Percentiles rank a stretch among this genome's conserved stretches.
Evolutionary conservation across 2,329 filamentous ascomycete species (phyloP).

Genomic region (Beauveria brongniartii): DNA sequence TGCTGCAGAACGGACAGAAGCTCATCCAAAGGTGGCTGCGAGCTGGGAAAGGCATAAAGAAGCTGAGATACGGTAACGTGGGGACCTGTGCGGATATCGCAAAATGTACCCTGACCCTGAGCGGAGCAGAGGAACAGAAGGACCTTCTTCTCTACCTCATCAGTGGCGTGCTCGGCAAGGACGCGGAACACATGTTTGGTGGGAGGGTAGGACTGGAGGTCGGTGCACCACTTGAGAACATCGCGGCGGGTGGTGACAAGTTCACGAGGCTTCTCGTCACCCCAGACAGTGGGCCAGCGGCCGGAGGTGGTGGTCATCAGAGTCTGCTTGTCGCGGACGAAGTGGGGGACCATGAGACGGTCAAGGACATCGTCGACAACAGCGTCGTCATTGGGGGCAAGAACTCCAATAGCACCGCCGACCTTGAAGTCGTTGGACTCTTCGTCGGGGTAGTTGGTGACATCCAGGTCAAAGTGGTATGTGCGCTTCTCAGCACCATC

Average conservation of each 20-base stretch:
- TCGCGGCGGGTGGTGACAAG: constrained; percentile 86
- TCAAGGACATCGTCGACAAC: constrained; percentile 81
- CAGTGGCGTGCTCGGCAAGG: constrained; percentile 74
- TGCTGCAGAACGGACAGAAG: constrained; percentile 74
- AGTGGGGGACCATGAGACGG: constrained; percentile 69
- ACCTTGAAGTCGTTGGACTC: constrained; percentile 88
- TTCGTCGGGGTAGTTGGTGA: constrained; percentile 87
- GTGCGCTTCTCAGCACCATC: constrained; percentile 91
- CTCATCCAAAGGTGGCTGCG: constrained; percentile 76
- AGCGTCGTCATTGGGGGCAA: constrained; percentile 71
- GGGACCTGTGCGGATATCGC: constrained; percentile 84
- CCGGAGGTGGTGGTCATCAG: constrained; percentile 70
- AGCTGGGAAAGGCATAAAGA: constrained; percentile 83
- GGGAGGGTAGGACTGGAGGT: constrained; percentile 86
- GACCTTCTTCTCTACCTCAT: constrained; percentile 80
- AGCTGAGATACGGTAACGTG: constrained; percentile 81
- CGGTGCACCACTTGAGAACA: constrained; percentile 90
- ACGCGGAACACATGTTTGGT: constrained; percentile 81
- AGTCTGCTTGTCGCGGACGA: constrained; percentile 76
- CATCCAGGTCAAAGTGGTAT: constrained; percentile 94
- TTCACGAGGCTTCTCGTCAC: constrained; percentile 75
- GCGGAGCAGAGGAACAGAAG: constrained; percentile 78
- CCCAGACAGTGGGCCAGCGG: constrained; percentile 97
- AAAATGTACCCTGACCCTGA: constrained; percentile 87
- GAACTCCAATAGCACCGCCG: constrained; percentile 88